Percentiles rank a stretch among this genome's conserved stretches.
Evolutionary conservation across 345 rosid species (phyloP).

Genomic region (Psidium guajava): DNA sequence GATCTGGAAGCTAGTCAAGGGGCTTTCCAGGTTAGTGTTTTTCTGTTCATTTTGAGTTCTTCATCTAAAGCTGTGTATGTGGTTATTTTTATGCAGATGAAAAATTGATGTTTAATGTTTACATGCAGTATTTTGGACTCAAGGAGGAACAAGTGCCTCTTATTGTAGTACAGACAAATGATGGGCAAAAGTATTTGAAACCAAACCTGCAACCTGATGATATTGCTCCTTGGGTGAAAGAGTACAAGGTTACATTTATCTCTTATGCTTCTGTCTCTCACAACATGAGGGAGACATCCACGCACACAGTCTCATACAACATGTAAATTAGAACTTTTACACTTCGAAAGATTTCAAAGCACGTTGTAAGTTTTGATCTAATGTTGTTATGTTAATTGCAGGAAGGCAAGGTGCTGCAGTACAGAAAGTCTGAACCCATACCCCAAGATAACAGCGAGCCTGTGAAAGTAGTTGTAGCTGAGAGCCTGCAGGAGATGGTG

Average conservation of each 20-base stretch:
- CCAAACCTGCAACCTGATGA: conserved; percentile 52
- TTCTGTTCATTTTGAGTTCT: not conserved
- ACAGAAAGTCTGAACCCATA: conserved; percentile 77
- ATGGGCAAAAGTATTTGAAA: conserved; percentile 73
- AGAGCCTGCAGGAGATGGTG: conserved; percentile 63
- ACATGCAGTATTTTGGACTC: conserved; percentile 83
- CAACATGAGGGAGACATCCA: not conserved
- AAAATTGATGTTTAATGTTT: not conserved
- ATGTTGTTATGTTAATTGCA: conserved; percentile 15
- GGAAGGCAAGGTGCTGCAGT: conserved; percentile 71
- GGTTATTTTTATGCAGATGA: not conserved
- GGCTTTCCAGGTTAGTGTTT: conserved; percentile 65
- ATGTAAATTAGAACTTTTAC: not conserved
- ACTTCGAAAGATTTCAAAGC: not conserved
- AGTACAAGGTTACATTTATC: conserved; percentile 49
- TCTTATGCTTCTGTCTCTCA: not conserved
- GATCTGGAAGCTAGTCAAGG: conserved; percentile 79
- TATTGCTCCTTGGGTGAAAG: conserved; percentile 78
- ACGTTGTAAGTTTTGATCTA: not conserved
- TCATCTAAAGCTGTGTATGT: not conserved
- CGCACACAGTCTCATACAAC: not conserved
- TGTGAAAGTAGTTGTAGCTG: conserved; percentile 91
- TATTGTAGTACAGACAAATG: conserved; percentile 50
- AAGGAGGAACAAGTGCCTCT: conserved; percentile 78
- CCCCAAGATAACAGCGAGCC: conserved; percentile 79